These are phyloP conservation scores for Chaetomiaceae sp. DNA, from an alignment of 2,329 filamentous ascomycete genomes.

Conservation along the genomic window DNA sequence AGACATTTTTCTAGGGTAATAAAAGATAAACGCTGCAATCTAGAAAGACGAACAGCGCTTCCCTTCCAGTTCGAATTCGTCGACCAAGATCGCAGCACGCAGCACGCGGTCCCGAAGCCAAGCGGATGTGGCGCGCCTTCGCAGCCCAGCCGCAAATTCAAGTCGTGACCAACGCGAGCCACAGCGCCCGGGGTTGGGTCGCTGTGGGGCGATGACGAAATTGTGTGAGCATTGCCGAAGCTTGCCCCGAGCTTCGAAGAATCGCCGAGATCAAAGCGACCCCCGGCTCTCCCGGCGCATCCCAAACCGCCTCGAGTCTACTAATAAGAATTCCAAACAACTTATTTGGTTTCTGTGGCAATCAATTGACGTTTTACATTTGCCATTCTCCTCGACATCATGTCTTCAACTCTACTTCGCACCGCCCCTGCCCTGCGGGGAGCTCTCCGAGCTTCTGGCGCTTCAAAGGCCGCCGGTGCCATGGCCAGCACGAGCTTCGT, in stretches of 20 bases:
- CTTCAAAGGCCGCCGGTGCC: conserved; percentile 58
- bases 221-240: conserved; percentile 22
- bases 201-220: conserved; percentile 25
- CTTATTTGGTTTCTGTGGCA: neutral
- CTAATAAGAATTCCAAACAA: neutral
- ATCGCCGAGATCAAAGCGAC: conserved; percentile 6
- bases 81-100: neutral
- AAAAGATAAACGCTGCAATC: no score
- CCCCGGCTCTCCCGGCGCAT: neutral
- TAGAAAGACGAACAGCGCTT: neutral
- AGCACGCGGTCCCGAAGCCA: conserved; percentile 10
- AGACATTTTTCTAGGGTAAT: no score
- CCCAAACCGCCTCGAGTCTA: neutral
- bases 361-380: conserved; percentile 15
- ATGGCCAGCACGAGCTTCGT: conserved; percentile 72
- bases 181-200: neutral
- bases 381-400: conserved; percentile 35
- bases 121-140: neutral
- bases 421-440: conserved; percentile 63
- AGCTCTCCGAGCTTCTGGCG: conserved; percentile 62
- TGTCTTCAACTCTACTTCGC: conserved; percentile 75
- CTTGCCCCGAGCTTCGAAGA: conserved; percentile 22
- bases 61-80: neutral
- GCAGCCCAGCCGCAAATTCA: neutral
- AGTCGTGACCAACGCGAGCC: neutral